Evolutionary conservation across 805 yeast genomes (phyloP).

Genomic region (Nakazawaea anatomiae): DNA sequence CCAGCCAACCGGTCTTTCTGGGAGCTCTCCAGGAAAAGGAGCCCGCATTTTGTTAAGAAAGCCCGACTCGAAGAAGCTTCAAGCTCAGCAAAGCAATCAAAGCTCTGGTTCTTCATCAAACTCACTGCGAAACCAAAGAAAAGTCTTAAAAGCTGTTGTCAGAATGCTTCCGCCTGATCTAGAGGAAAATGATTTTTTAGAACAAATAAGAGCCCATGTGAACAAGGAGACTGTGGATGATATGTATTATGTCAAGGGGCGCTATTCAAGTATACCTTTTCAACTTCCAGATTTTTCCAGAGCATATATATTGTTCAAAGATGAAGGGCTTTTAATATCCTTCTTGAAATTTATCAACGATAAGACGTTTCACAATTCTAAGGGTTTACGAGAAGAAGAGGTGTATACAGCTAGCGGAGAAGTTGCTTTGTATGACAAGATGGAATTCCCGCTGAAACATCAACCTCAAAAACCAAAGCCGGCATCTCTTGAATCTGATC

Average conservation of each 20-base stretch:
- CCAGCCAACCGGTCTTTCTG: neutral
- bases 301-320: conserved; percentile 32
- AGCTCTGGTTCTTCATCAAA: neutral
- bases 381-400: conserved; percentile 13
- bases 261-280: conserved; percentile 29
- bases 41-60: conserved; percentile 10
- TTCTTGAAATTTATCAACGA: conserved; percentile 22
- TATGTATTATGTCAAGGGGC: conserved; percentile 36
- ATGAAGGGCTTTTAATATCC: conserved; percentile 18
- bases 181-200: conserved; percentile 22
- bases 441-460: conserved; percentile 16
- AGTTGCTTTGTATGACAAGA: conserved; percentile 26
- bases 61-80: conserved; percentile 10
- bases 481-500: conserved; percentile 14
- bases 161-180: conserved; percentile 40
- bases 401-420: conserved; percentile 28
- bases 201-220: conserved; percentile 14
- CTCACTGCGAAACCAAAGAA: conserved; percentile 9
- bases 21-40: conserved; percentile 13
- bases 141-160: conserved; percentile 25
- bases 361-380: conserved; percentile 20
- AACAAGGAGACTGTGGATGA: conserved; percentile 12
- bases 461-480: neutral
- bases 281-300: conserved; percentile 34
- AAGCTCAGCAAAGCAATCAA: conserved; percentile 4